Conservation (phyloP, 371 early-diverging fungal genomes). For the Dichotomocladium elegans region DNA sequence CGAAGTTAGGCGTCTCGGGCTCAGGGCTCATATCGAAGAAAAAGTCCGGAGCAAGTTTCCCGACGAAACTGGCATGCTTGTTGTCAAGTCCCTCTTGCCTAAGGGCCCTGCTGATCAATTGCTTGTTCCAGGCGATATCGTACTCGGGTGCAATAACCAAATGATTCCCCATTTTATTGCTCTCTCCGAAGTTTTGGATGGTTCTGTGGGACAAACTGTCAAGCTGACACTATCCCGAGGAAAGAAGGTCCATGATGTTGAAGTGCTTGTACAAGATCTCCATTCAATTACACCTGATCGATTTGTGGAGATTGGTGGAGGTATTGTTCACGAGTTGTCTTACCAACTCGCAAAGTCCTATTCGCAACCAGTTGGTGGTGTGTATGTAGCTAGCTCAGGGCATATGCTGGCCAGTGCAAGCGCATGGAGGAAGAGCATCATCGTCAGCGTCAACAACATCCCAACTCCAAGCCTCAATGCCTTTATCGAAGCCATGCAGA, state of each 20-base stretch:
- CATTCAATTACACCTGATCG: constrained; percentile 69
- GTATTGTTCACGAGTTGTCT: constrained; percentile 74
- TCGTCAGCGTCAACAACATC: constrained; percentile 61
- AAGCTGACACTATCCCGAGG: constrained; percentile 68
- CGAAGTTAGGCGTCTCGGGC: constrained; percentile 56
- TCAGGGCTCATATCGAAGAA: constrained; percentile 56
- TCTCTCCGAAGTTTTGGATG: constrained; percentile 63
- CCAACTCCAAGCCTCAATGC: constrained; percentile 76
- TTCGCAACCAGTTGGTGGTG: constrained; percentile 69
- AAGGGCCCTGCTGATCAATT: constrained; percentile 63
- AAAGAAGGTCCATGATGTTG: constrained; percentile 46
- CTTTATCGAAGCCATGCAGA: constrained; percentile 65
- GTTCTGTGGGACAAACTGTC: constrained; percentile 57
- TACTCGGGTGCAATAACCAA: constrained; percentile 55
- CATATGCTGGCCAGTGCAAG: constrained; percentile 63
- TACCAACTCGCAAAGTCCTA: constrained; percentile 81
- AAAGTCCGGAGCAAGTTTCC: constrained; percentile 52
- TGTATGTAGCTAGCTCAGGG: constrained; percentile 77
- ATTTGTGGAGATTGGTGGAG: constrained; percentile 83
- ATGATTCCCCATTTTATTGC: constrained; percentile 68
- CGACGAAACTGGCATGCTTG: constrained; percentile 73
- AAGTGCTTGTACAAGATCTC: constrained; percentile 68
- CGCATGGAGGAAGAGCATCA: constrained; percentile 63
- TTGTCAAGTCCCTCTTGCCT: constrained; percentile 65
- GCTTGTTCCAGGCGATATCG: constrained; percentile 71